Conservation (phyloP, 225 moss, liverwort and hornwort genomes). For the Straminergon stramineum region DNA sequence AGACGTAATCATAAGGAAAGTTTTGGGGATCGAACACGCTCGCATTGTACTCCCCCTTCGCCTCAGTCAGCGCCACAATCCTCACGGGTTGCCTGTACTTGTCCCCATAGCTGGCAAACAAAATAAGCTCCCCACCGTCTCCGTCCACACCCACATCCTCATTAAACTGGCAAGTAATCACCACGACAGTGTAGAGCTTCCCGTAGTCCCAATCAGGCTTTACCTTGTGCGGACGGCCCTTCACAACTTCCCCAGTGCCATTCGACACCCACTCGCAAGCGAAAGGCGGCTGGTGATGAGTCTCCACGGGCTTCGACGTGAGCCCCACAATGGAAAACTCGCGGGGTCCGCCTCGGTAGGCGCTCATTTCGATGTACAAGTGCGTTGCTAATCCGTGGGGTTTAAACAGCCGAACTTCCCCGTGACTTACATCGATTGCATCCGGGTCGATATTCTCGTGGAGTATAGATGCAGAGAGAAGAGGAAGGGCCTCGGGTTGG, state of each 20-base stretch:
- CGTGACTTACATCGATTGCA: conserved; percentile 4
- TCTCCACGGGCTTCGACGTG: conserved; percentile 22
- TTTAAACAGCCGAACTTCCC: conserved; percentile 21
- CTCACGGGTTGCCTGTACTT: conserved; percentile 20
- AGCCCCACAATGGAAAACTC: conserved; percentile 33
- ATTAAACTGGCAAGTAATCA: conserved; percentile 30
- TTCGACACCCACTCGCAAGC: conserved; percentile 35
- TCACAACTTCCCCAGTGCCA: background rate
- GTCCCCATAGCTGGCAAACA: conserved; percentile 40
- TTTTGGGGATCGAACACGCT: conserved; percentile 15
- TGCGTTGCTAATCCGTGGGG: conserved; percentile 37
- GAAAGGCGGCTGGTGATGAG: conserved; percentile 22
- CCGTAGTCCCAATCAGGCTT: conserved; percentile 42
- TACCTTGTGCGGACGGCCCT: conserved; percentile 13
- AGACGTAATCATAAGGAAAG: conserved; percentile 33
- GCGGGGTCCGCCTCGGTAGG: conserved; percentile 38
- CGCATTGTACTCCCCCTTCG: conserved; percentile 26
- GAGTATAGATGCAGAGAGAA: background rate
- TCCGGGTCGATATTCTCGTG: conserved; percentile 13
- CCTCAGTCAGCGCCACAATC: conserved; percentile 16
- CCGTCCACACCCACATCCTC: conserved; percentile 31
- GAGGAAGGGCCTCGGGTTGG: background rate
- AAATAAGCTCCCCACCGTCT: conserved; percentile 26
- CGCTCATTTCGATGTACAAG: conserved; percentile 39
- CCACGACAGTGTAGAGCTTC: conserved; percentile 35